Conservation (phyloP, 208 protist species). For the Wallacemonas sp. region DNA sequence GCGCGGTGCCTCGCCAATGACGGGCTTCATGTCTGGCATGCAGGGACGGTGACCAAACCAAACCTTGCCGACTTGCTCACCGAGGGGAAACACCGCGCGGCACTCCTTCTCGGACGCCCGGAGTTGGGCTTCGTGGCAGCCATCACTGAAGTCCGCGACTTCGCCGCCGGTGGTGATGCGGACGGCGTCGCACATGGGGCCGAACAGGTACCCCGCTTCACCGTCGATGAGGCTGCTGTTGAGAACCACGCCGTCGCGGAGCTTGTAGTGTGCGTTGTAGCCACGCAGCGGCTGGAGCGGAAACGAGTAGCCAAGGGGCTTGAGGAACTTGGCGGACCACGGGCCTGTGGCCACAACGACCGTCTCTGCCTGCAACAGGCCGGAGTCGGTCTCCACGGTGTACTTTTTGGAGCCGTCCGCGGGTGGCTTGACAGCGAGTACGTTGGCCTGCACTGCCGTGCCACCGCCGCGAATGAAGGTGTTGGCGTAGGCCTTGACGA, state of each 20-base stretch:
- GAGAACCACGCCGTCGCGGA: constrained; percentile 6
- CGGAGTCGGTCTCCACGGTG: constrained; percentile 10
- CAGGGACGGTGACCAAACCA: constrained; percentile 28
- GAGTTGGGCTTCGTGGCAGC: constrained; percentile 19
- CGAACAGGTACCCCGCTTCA: constrained; percentile 23
- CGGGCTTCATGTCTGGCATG: constrained; percentile 32
- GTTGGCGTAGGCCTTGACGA: constrained; percentile 24
- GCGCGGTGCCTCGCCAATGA: constrained; percentile 22
- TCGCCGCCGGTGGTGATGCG: constrained; percentile 33
- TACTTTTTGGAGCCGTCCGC: background rate
- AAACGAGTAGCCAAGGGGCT: constrained; percentile 25
- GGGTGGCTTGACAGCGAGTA: constrained; percentile 12
- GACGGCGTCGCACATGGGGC: constrained; percentile 22
- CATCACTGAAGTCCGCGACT: constrained; percentile 18
- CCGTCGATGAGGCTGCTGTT: constrained; percentile 26
- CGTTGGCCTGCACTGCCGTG: constrained; percentile 16
- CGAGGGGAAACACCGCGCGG: constrained; percentile 15
- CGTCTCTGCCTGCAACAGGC: constrained; percentile 14
- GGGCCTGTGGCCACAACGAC: constrained; percentile 25
- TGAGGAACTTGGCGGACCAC: constrained; percentile 27
- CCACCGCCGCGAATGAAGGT: constrained; percentile 20
- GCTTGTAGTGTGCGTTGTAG: constrained; percentile 38
- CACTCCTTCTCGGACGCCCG: constrained; percentile 13
- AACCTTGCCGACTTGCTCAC: constrained; percentile 18
- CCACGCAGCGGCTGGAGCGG: constrained; percentile 27